Evolutionary conservation across 805 yeast species (phyloP).

Genomic region (Hanseniaspora meyeri): DNA sequence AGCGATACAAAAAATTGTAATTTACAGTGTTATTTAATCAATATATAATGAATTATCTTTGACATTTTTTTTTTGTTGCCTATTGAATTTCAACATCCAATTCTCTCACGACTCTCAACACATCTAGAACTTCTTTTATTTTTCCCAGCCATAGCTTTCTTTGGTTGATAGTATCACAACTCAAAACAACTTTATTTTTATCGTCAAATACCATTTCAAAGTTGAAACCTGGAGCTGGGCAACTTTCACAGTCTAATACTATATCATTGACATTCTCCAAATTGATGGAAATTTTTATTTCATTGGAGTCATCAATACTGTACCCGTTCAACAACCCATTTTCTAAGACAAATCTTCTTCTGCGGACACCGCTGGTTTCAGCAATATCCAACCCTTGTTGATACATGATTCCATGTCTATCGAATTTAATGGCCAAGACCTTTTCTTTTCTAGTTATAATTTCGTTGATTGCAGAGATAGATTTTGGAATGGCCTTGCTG

Average conservation of each 20-base stretch:
- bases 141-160: conserved; percentile 8
- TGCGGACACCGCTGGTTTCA: conserved; percentile 1
- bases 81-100: not conserved
- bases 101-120: not conserved
- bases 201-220: conserved; percentile 5
- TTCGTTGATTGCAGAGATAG: not conserved
- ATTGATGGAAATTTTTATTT: not conserved
- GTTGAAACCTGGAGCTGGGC: conserved; percentile 8
- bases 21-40: too few relatives aligned
- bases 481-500: conserved; percentile 14
- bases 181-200: not conserved
- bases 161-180: conserved; percentile 5
- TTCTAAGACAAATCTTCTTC: conserved; percentile 9
- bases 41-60: not conserved
- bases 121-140: conserved; percentile 4
- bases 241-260: conserved; percentile 3
- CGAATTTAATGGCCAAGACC: not conserved
- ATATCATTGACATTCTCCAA: conserved; percentile 1
- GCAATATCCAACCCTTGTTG: conserved; percentile 9
- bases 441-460: not conserved
- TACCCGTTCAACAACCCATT: conserved; percentile 1
- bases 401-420: conserved; percentile 1
- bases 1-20: too few relatives aligned
- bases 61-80: not conserved
- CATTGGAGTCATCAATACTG: not conserved